Conservation (phyloP, 768 basidiomycete genomes). For the Tephrocybe rancida region DNA sequence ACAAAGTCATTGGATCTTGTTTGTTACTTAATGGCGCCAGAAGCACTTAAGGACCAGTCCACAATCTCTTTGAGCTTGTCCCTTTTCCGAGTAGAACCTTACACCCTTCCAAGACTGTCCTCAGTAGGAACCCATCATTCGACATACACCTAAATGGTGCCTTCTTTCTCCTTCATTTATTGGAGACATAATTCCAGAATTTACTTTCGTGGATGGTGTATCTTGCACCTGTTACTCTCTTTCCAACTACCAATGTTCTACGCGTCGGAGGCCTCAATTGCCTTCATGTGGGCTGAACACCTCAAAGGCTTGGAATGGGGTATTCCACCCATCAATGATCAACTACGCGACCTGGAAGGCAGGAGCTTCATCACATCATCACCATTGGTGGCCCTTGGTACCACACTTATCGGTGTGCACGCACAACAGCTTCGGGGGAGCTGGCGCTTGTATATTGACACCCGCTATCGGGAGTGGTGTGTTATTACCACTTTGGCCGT, state of each 20-base stretch:
- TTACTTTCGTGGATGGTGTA: too few species aligned
- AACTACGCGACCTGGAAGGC: background rate
- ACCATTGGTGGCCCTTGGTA: background rate
- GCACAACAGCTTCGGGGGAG: background rate
- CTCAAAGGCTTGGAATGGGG: background rate
- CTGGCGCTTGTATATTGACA: background rate
- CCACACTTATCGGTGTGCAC: background rate
- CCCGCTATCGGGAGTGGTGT: background rate
- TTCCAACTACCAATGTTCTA: background rate
- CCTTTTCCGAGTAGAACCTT: too few species aligned
- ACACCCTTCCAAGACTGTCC: too few species aligned
- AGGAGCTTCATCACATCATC: background rate
- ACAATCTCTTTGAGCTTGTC: conserved; percentile 49
- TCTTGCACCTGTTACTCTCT: background rate
- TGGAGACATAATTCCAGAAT: too few species aligned
- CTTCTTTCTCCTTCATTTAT: too few species aligned
- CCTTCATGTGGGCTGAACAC: background rate
- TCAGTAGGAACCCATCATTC: too few species aligned
- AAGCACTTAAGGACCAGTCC: conserved; percentile 52
- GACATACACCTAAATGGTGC: too few species aligned
- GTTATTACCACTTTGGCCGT: background rate
- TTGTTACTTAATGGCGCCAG: conserved; percentile 65
- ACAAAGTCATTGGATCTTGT: conserved; percentile 39
- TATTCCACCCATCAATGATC: background rate
- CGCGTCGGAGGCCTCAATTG: background rate